Base-by-base conservation (phyloP, 2,329 filamentous ascomycete genomes). In the Corinectria fuckeliana region DNA sequence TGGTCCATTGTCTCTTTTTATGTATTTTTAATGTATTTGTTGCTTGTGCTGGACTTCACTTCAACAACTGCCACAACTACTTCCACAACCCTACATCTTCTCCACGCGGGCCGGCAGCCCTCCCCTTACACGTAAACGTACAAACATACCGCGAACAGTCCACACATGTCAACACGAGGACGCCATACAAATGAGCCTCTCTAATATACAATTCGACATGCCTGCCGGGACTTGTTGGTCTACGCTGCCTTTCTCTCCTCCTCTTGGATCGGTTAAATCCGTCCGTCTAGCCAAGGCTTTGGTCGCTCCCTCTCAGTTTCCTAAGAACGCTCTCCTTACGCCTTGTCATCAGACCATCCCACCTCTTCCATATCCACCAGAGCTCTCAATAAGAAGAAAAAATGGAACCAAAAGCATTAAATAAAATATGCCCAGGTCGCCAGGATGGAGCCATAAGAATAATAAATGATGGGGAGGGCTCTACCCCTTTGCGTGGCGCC, bases 361-460 rank as follows among this genome's bases (percentile, higher is more conserved):
- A 68, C 53, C 66, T 68, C 66, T 61, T 67, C 58, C 56, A 55
- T 28, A 55, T 56, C 61, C 48, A 62, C 53, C 58, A 59, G 34
- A 25, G 30, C 49, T 62, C 48, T 60, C 57, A 54, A 36, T 51
- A 45, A 62, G 49, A 63, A 58, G 30, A 53, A 54, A 48, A 39
- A 60, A 59, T 32, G 30, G 28, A 45, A 61, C 39, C 60, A 61
- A 66, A 65, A 58, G 61, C 60, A 55, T 67, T 68, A 66, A 70
- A 68, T 63, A 48, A 53, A 64, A 55, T 30, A 60, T 67, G 65
- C 60, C 67, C 59, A 55, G 53, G 63, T 68, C 68, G 66, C 70
- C 68, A 67, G 68, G 68, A 71, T 69, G 64, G 69, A 72, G 65
- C 64, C 67, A 48, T 51, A 63, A 62, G 51, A 71, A 65, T 42